These are phyloP conservation scores for Echium plantagineum DNA, from an alignment of 257 asterid species.

Conservation along the genomic window DNA sequence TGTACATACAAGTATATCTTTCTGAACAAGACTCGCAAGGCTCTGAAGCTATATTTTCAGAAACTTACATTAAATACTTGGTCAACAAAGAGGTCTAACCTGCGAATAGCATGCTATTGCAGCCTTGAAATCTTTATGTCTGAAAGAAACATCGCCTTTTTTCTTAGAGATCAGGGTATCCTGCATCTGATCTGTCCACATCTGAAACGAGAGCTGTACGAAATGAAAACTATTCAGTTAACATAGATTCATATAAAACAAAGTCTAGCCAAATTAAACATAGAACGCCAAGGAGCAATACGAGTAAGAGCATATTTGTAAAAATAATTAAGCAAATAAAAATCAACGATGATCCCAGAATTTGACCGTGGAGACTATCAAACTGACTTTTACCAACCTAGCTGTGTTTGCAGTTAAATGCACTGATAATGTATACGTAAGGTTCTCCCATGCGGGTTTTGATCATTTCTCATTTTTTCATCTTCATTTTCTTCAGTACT, in stretches of 20 bases:
- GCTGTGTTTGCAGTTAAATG: background rate
- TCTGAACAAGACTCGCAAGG: background rate
- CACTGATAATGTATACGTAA: too few relatives aligned
- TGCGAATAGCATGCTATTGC: constrained; percentile 33
- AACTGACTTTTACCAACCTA: background rate
- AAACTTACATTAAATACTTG: background rate
- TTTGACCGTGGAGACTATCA: background rate
- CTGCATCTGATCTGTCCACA: constrained; percentile 49
- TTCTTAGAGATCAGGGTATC: constrained; percentile 35
- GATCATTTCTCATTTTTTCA: too few relatives aligned
- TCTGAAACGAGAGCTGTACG: constrained; percentile 37
- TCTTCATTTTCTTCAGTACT: background rate
- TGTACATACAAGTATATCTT: background rate
- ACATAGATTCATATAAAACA: background rate
- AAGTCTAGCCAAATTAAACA: background rate
- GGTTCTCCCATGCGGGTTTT: too few relatives aligned
- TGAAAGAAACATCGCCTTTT: constrained; percentile 38
- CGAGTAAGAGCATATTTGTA: background rate
- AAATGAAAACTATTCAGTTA: constrained; percentile 3
- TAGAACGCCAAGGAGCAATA: background rate
- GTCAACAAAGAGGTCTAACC: constrained; percentile 16
- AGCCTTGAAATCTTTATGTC: constrained; percentile 31
- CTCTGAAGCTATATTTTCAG: background rate
- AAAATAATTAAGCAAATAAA: background rate
- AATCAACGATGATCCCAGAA: background rate